Evolutionary conservation across 768 basidiomycete genomes (phyloP).

Genomic region (Xanthoconium purpureum): DNA sequence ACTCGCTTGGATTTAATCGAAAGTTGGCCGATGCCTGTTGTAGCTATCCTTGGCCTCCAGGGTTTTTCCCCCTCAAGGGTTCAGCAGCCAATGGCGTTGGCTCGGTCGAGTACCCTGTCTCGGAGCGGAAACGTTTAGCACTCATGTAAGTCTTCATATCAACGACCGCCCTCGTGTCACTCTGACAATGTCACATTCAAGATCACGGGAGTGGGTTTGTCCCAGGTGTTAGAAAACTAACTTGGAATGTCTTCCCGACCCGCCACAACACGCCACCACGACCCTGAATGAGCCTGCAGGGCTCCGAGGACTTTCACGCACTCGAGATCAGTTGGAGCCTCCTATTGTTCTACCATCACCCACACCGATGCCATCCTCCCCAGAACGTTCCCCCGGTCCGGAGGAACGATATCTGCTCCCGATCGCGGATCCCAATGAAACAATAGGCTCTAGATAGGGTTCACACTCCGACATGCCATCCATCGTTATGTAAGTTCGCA

Average conservation of each 20-base stretch:
- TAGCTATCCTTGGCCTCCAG: constrained; percentile 84
- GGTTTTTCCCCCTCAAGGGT: constrained; percentile 90
- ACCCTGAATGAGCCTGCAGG: constrained; percentile 14
- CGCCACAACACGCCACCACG: constrained; percentile 25
- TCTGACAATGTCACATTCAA: constrained; percentile 30
- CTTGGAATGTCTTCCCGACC: constrained; percentile 69
- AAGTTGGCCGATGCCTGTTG: constrained; percentile 6
- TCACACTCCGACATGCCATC: too few relatives aligned
- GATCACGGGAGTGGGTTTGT: constrained; percentile 80
- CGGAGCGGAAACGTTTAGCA: constrained; percentile 78
- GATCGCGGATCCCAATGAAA: too few relatives aligned
- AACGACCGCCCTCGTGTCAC: background rate
- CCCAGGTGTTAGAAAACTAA: constrained; percentile 70
- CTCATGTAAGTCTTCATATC: constrained; percentile 51
- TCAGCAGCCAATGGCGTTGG: constrained; percentile 83
- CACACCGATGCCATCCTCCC: constrained; percentile 15
- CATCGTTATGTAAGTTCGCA: too few relatives aligned
- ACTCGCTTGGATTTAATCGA: constrained; percentile 11
- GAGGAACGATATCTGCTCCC: constrained; percentile 13
- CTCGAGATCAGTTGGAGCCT: constrained; percentile 11
- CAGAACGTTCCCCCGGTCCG: constrained; percentile 16
- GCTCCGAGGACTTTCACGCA: constrained; percentile 24
- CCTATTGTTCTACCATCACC: constrained; percentile 17
- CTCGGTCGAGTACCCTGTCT: constrained; percentile 74
- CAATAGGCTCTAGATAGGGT: too few relatives aligned